Percentiles rank a stretch among this genome's conserved stretches.
phyloP scores from a whole-genome alignment of 345 rosid species.

The Ailanthus altissimus region DNA sequence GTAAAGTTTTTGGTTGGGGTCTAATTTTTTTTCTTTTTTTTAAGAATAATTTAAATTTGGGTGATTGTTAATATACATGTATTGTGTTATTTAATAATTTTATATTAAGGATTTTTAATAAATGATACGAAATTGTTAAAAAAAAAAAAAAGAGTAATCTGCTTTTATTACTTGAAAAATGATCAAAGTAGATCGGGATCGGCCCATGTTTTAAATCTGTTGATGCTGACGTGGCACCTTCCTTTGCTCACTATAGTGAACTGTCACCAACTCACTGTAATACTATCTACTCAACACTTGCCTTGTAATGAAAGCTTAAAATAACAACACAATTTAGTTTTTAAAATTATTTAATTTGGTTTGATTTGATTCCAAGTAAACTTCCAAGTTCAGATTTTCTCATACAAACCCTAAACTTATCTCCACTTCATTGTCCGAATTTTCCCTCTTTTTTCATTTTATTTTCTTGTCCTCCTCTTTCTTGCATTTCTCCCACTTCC shows the following conservation, averaged over 20 bases:
- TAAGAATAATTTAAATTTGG: no score
- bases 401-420: not conserved
- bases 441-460: not conserved
- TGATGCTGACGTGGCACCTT: constrained; percentile 15
- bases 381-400: not conserved
- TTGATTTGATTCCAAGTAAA: not conserved
- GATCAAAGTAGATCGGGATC: not conserved
- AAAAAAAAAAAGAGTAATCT: no score
- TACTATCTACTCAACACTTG: not conserved
- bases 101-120: no score
- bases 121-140: no score
- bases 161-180: no score
- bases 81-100: no score
- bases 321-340: not conserved
- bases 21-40: no score
- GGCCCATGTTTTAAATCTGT: not conserved
- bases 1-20: no score
- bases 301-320: constrained; percentile 4
- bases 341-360: not conserved
- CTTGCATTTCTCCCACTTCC: not conserved
- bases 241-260: not conserved
- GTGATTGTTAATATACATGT: no score
- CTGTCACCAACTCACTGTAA: constrained; percentile 15
- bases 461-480: not conserved
- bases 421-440: not conserved